phyloP scores from a whole-genome alignment of 768 basidiomycete genomes.

The Phaeotremella fagi region DNA sequence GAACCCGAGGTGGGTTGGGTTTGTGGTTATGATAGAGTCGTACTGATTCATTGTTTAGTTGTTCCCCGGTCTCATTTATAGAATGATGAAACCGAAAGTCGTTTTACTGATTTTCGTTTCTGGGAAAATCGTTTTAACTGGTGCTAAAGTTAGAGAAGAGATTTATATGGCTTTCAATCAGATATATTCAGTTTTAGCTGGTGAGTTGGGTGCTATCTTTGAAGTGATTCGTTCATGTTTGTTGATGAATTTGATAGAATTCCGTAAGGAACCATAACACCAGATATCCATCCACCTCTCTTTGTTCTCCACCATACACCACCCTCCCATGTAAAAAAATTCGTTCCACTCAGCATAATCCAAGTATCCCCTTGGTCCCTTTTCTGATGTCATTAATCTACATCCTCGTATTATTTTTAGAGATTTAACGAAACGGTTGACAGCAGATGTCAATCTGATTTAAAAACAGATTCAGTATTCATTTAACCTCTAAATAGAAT shows the following conservation, averaged over 20 bases:
- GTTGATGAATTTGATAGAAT: constrained; percentile 16
- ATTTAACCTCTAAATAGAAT: no score
- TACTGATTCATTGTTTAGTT: constrained; percentile 54
- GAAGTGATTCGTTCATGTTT: neutral
- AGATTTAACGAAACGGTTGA: no score
- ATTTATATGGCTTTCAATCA: constrained; percentile 99
- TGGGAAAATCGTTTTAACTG: constrained; percentile 97
- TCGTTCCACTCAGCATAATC: no score
- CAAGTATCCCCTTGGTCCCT: no score
- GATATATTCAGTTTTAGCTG: constrained; percentile 88
- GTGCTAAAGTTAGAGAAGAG: constrained; percentile 99
- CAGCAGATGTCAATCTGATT: no score
- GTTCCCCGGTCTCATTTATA: constrained; percentile 98
- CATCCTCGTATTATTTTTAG: no score
- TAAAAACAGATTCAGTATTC: no score
- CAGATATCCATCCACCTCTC: no score
- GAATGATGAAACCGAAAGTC: constrained; percentile 99
- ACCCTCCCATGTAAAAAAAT: no score
- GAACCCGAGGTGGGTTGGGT: constrained; percentile 78
- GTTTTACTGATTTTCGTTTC: constrained; percentile 98
- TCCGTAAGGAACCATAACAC: constrained; percentile 37
- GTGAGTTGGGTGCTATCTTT: constrained; percentile 15
- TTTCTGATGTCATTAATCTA: no score
- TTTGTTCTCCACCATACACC: no score
- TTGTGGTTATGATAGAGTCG: neutral